These are phyloP conservation scores for Astragalus membranaceus DNA, from an alignment of 306 rosid genomes.

Conservation along the genomic window DNA sequence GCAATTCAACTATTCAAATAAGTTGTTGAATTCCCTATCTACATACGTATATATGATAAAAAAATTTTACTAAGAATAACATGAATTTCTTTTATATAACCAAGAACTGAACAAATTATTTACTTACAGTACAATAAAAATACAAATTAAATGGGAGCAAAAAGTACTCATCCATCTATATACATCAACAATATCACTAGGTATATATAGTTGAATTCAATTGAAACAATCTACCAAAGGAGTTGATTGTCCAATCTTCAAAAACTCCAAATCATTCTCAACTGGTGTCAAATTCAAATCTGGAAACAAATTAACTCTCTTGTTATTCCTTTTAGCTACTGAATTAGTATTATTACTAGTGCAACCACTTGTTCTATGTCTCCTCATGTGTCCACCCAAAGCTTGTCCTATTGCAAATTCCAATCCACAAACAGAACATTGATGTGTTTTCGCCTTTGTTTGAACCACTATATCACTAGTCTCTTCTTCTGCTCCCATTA, in stretches of 20 bases:
- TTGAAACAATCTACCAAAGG: conserved; percentile 47
- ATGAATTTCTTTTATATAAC: neutral
- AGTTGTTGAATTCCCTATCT: too few species aligned
- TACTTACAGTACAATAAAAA: conserved; percentile 12
- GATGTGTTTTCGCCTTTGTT: conserved; percentile 70
- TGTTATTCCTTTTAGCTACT: conserved; percentile 4
- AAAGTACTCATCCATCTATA: neutral
- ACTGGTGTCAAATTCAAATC: conserved; percentile 88
- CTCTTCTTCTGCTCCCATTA: neutral
- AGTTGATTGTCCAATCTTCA: conserved; percentile 47
- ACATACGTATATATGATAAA: too few species aligned
- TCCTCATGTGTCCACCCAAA: conserved; percentile 94
- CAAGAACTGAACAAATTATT: conserved; percentile 16
- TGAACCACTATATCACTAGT: neutral
- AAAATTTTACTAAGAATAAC: neutral
- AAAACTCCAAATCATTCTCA: conserved; percentile 61
- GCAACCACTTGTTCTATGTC: conserved; percentile 44
- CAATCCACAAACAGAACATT: conserved; percentile 82
- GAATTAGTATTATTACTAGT: neutral
- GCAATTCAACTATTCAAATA: too few species aligned
- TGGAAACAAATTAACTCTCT: conserved; percentile 38
- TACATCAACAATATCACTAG: neutral
- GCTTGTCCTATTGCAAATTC: conserved; percentile 93
- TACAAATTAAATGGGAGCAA: neutral
- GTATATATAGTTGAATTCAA: neutral